Base-by-base conservation (phyloP, 2,329 filamentous ascomycete genomes). In the Albifimbria verrucaria region DNA sequence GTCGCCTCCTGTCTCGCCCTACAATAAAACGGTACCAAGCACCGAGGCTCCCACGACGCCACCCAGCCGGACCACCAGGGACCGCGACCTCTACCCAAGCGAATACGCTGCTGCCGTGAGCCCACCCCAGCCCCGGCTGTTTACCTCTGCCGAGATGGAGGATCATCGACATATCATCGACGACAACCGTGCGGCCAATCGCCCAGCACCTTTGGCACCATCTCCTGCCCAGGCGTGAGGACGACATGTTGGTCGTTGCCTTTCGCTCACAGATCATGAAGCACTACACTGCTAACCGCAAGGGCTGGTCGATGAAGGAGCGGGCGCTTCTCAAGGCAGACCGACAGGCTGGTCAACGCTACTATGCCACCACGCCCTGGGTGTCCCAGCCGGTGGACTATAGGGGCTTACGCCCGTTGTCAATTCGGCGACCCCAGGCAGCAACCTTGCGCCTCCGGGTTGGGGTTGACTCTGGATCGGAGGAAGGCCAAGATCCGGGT, bases 401-500 rank as follows among this genome's bases (percentile, higher is more conserved):
- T 86, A 86, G 1, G 82, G 80, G 57, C 79, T 83, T 26, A 85
- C 73, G 12, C 84, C 83, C 0, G 83, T 86, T 2, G 84, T 87
- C 60, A 87, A 75, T 63, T 87, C 83, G 32, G 80, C 78, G 17
- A 87, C 75, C 48, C 82, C 78, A 2, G 84, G 84, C n/a, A 87
- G 70, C 56, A 80, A 72, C 1, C 72, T 76, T 6, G 69, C 70
- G n/a, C 69, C 68, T 24, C 69, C 65, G 7, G 69, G 66, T 25
- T 69, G 69, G 49, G 66, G 65, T 57, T 71, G 71, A 17, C 69
- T 70, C 51, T 82, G 79, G 42, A 83, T 82, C n/a, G 79, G 80
- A 5, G 80, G 77, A 43, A 82, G 72, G 7, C 73, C 75, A 12
- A 72, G 75, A 4, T 73, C 72, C 12, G 66, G 58, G 25, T 61